Conservation (phyloP, 495 filamentous ascomycete species). For the Podospora pseudoanserina region DNA sequence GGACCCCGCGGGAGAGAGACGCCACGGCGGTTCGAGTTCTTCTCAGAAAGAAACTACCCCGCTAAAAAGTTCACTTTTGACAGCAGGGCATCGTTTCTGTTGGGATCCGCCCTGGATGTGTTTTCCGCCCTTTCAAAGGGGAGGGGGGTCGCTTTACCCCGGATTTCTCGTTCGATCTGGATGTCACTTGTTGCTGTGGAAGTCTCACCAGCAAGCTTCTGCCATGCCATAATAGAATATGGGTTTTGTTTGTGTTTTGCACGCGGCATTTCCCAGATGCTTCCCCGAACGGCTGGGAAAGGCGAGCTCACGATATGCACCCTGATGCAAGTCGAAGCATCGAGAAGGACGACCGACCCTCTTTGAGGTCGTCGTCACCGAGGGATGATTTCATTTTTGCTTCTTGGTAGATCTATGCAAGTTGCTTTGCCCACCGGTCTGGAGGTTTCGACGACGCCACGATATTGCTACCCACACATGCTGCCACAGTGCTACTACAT, state of each 20-base stretch:
- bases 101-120: neutral
- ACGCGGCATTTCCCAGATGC: neutral
- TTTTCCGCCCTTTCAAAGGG: conserved; percentile 2
- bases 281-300: neutral
- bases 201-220: neutral
- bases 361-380: neutral
- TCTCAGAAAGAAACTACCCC: conserved; percentile 11
- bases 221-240: neutral
- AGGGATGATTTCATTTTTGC: neutral
- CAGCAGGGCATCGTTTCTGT: neutral
- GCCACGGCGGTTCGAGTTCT: neutral
- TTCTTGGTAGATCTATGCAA: conserved; percentile 8
- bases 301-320: neutral
- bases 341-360: neutral
- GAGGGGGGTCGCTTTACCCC: conserved; percentile 24
- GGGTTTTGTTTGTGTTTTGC: neutral
- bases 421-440: neutral
- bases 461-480: neutral
- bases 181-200: neutral
- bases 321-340: neutral
- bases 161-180: conserved; percentile 26
- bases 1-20: neutral
- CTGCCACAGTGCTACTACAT: neutral
- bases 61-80: conserved; percentile 5
- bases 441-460: neutral